phyloP scores from a whole-genome alignment of 352 stramenopile species.

The Phytophthora ohioensis region DNA sequence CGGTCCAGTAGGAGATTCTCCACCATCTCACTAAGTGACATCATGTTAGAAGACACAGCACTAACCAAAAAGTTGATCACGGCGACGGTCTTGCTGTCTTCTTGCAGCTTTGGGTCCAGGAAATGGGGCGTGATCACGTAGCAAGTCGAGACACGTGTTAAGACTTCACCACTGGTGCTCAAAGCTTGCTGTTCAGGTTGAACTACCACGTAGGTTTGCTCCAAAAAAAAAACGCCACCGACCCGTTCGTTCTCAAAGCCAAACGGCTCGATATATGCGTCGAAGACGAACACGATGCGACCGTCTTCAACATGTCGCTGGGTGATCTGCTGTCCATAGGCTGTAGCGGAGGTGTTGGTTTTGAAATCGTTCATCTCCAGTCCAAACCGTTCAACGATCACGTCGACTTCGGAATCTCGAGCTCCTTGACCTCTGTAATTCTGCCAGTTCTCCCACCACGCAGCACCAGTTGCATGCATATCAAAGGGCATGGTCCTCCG shows the following conservation, averaged over 20 bases:
- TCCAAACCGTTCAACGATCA: constrained; percentile 58
- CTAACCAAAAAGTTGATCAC: constrained; percentile 52
- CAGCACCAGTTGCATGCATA: constrained; percentile 32
- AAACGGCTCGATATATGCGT: constrained; percentile 54
- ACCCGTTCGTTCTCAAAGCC: constrained; percentile 54
- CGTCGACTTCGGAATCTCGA: constrained; percentile 43
- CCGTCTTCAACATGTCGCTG: constrained; percentile 57
- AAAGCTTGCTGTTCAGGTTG: constrained; percentile 24
- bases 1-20: constrained; percentile 46
- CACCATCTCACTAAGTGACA: constrained; percentile 48
- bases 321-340: constrained; percentile 59
- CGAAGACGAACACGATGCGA: constrained; percentile 65
- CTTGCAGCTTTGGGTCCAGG: constrained; percentile 34
- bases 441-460: constrained; percentile 47
- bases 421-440: constrained; percentile 33
- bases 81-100: constrained; percentile 34
- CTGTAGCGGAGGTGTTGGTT: constrained; percentile 53
- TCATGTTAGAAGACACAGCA: constrained; percentile 40
- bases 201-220: constrained; percentile 66
- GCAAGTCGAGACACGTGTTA: constrained; percentile 55
- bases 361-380: constrained; percentile 52
- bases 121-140: constrained; percentile 57
- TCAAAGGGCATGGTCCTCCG: constrained; percentile 43
- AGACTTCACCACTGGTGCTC: constrained; percentile 19
- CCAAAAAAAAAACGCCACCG: constrained; percentile 49